Percentiles rank a stretch among this genome's conserved stretches.
These are phyloP conservation scores for Xylaria palmicola DNA, from an alignment of 495 filamentous ascomycete species.

Conservation along the genomic window DNA sequence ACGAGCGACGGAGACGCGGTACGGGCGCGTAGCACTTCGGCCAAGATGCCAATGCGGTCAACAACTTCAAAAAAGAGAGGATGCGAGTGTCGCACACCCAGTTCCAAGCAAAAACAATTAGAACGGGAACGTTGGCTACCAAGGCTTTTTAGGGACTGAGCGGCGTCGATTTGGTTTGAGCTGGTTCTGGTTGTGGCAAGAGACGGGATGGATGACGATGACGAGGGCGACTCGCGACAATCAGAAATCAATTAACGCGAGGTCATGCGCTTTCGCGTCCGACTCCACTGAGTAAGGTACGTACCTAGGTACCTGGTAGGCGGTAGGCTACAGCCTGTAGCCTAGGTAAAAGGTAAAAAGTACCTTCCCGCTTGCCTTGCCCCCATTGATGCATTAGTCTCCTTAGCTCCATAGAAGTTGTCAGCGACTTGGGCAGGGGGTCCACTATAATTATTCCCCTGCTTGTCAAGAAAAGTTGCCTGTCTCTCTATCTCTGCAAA, in stretches of 20 bases:
- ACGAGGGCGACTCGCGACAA: constrained; percentile 7
- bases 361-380: no score
- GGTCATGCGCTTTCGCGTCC: constrained; percentile 26
- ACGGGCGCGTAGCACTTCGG: neutral
- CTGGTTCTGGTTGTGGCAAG: neutral
- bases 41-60: neutral
- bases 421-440: no score
- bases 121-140: neutral
- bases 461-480: no score
- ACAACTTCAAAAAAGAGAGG: neutral
- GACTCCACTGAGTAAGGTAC: neutral
- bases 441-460: no score
- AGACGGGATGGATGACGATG: constrained; percentile 8
- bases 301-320: neutral
- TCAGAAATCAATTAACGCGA: constrained; percentile 35
- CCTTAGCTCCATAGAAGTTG: no score
- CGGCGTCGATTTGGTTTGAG: no score
- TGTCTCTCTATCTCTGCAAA: no score
- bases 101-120: neutral
- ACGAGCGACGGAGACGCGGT: neutral
- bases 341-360: neutral
- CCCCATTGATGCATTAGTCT: no score
- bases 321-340: neutral
- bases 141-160: neutral
- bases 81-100: neutral